These are phyloP conservation scores for Aspergillus eucalypticola DNA, from an alignment of 2,329 filamentous ascomycete genomes.

Conservation along the genomic window DNA sequence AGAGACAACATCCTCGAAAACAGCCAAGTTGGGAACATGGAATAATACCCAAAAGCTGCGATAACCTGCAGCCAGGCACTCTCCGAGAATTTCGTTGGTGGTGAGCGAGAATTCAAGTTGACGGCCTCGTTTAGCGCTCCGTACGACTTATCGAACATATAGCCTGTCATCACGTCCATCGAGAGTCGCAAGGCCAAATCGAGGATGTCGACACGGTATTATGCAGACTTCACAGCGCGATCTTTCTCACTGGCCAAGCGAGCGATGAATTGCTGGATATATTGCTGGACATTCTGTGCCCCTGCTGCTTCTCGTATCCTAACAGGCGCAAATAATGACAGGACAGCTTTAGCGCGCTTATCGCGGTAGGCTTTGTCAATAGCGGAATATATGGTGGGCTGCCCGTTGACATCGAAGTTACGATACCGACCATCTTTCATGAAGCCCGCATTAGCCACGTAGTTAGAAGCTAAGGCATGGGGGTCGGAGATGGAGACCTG, in stretches of 20 bases:
- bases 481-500: slow-evolving; percentile 2
- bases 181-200: neutral
- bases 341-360: neutral
- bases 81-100: neutral
- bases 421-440: slow-evolving; percentile 3
- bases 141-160: slow-evolving; percentile 3
- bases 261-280: neutral
- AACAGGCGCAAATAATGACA: neutral
- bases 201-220: neutral
- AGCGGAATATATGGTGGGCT: slow-evolving; percentile 5
- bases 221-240: neutral
- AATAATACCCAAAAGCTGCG: neutral
- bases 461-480: neutral
- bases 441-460: slow-evolving; percentile 6
- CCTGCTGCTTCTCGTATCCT: neutral
- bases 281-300: neutral
- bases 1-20: neutral
- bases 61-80: slow-evolving; percentile 1
- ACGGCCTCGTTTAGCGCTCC: neutral
- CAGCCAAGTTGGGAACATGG: neutral
- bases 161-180: slow-evolving; percentile 8
- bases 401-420: slow-evolving; percentile 2
- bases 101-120: neutral
- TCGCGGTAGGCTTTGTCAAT: slow-evolving; percentile 1
- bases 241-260: neutral